Conservation (phyloP, 495 filamentous ascomycete species). For the Paragyromitra xinjiangensis region DNA sequence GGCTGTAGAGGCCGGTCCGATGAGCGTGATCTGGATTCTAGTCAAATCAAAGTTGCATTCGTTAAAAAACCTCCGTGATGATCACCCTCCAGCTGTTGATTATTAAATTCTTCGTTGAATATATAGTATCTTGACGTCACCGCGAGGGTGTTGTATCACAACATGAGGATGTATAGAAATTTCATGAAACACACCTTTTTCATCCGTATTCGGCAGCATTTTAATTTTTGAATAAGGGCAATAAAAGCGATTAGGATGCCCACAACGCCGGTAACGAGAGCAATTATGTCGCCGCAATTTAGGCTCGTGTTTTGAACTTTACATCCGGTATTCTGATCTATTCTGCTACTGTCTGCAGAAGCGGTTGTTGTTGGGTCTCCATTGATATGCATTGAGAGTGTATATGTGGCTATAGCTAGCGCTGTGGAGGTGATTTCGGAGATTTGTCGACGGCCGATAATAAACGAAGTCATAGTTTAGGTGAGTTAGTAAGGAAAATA, state of each 20-base stretch:
- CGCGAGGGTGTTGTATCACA: neutral
- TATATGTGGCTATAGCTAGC: too few relatives aligned
- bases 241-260: conserved; percentile 5
- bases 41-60: neutral
- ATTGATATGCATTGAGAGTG: too few relatives aligned
- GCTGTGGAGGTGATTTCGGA: too few relatives aligned
- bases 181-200: neutral
- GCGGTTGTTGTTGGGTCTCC: neutral
- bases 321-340: too few relatives aligned
- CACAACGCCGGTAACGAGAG: neutral
- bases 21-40: neutral
- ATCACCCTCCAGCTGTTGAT: too few relatives aligned
- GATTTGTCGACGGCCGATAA: too few relatives aligned
- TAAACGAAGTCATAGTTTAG: too few relatives aligned
- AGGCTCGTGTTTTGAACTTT: neutral
- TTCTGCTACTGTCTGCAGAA: neutral
- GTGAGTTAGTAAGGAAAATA: too few relatives aligned
- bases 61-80: too few relatives aligned
- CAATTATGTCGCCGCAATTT: conserved; percentile 4
- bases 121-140: too few relatives aligned
- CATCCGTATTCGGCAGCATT: neutral
- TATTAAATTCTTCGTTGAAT: too few relatives aligned
- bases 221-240: conserved; percentile 2
- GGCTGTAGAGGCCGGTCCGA: neutral
- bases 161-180: neutral